Evolutionary conservation across 371 early-diverging fungal species (phyloP).

Genomic region (Mucor velutinosus): DNA sequence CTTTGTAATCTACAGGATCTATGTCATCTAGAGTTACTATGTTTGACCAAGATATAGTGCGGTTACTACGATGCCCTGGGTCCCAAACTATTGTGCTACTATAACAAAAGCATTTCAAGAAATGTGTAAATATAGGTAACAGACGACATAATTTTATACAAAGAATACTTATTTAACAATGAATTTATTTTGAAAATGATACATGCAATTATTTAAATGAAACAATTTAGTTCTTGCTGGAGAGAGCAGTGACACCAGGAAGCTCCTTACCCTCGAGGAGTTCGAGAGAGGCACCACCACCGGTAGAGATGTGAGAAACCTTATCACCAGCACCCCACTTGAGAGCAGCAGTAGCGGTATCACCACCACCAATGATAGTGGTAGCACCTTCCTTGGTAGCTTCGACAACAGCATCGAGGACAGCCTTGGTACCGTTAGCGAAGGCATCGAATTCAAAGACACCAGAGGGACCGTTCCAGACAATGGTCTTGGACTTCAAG

Average conservation of each 20-base stretch:
- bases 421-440: constrained; percentile 85
- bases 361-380: constrained; percentile 89
- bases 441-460: constrained; percentile 98
- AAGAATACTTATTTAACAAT: constrained; percentile 13
- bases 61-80: background rate
- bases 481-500: constrained; percentile 83
- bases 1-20: background rate
- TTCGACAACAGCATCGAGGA: constrained; percentile 84
- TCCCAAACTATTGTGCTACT: background rate
- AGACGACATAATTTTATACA: background rate
- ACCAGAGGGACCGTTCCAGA: constrained; percentile 99
- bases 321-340: constrained; percentile 84
- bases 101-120: background rate
- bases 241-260: constrained; percentile 92
- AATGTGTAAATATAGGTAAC: background rate
- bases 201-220: constrained; percentile 19
- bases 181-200: constrained; percentile 19
- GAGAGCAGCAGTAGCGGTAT: constrained; percentile 97
- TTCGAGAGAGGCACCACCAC: constrained; percentile 97
- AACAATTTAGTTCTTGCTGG: constrained; percentile 47
- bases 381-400: constrained; percentile 80
- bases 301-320: constrained; percentile 96
- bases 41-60: background rate
- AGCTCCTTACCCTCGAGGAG: constrained; percentile 91
- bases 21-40: background rate